Evolutionary conservation across 2,329 filamentous ascomycete genomes (phyloP).

Genomic region (Ophiostoma himal-ulmi): DNA sequence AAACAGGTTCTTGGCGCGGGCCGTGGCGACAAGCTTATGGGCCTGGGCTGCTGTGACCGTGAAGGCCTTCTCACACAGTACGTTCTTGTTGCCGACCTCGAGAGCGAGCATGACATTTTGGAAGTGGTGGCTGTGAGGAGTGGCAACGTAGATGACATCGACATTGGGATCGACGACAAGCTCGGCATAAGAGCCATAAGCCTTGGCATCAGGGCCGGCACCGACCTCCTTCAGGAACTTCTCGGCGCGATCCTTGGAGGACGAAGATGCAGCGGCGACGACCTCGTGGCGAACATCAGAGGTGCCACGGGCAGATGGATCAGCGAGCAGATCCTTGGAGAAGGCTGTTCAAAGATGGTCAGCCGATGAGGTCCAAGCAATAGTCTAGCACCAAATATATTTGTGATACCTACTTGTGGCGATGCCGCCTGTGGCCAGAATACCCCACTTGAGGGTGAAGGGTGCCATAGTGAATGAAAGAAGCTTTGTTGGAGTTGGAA

Average conservation of each 20-base stretch:
- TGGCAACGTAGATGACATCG: constrained; percentile 84
- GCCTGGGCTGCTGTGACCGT: constrained; percentile 77
- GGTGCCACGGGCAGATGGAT: constrained; percentile 64
- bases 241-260: constrained; percentile 61
- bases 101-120: constrained; percentile 83
- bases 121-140: constrained; percentile 88
- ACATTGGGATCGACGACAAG: constrained; percentile 72
- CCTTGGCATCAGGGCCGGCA: constrained; percentile 57
- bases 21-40: constrained; percentile 64
- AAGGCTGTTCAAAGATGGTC: constrained; percentile 45
- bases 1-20: constrained; percentile 65
- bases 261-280: constrained; percentile 73
- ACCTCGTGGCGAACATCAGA: constrained; percentile 70
- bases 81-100: constrained; percentile 70
- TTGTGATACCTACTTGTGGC: constrained; percentile 44
- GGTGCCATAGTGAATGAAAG: constrained; percentile 30
- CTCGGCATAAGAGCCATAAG: constrained; percentile 77
- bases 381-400: background rate
- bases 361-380: background rate
- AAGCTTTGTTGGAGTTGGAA: background rate
- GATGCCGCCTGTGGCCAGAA: constrained; percentile 56
- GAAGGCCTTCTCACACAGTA: constrained; percentile 86
- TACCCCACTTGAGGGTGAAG: constrained; percentile 52
- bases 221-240: constrained; percentile 67
- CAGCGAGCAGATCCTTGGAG: constrained; percentile 69